Evolutionary conservation across 2,329 filamentous ascomycete genomes (phyloP).

Genomic region (Colletotrichum agaves): DNA sequence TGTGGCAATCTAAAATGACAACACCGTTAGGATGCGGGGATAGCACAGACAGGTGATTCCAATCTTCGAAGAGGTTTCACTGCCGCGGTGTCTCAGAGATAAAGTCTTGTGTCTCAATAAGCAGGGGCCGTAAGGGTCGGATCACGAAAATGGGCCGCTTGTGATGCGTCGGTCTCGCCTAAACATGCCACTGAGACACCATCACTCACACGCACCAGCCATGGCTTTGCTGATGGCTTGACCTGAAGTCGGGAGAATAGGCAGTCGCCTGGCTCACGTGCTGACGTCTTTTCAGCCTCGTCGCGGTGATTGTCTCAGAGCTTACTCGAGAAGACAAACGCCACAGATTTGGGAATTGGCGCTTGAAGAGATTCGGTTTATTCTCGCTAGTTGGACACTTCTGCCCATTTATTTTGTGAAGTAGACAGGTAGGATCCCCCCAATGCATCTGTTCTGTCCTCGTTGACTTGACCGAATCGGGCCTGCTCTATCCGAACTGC

Average conservation of each 20-base stretch:
- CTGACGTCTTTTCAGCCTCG: too few species aligned
- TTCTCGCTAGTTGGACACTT: neutral
- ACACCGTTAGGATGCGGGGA: constrained; percentile 2
- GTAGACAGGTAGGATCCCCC: neutral
- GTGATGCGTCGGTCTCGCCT: neutral
- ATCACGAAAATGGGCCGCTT: neutral
- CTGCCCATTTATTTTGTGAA: neutral
- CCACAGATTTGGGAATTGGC: too few species aligned
- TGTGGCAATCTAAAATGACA: neutral
- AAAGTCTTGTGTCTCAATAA: neutral
- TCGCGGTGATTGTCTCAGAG: too few species aligned
- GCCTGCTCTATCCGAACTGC: too few species aligned
- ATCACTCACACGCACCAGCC: neutral
- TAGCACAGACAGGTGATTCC: neutral
- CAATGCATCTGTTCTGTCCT: neutral
- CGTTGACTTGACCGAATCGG: neutral
- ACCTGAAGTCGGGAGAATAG: too few species aligned
- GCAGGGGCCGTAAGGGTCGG: neutral
- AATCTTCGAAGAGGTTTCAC: neutral
- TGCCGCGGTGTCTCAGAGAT: neutral
- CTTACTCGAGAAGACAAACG: too few species aligned
- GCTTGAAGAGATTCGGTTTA: neutral
- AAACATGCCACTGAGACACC: neutral
- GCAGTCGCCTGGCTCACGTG: too few species aligned
- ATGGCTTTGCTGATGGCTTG: neutral